These are phyloP conservation scores for Saturnispora zaruensis DNA, from an alignment of 805 yeast genomes.

Conservation along the genomic window DNA sequence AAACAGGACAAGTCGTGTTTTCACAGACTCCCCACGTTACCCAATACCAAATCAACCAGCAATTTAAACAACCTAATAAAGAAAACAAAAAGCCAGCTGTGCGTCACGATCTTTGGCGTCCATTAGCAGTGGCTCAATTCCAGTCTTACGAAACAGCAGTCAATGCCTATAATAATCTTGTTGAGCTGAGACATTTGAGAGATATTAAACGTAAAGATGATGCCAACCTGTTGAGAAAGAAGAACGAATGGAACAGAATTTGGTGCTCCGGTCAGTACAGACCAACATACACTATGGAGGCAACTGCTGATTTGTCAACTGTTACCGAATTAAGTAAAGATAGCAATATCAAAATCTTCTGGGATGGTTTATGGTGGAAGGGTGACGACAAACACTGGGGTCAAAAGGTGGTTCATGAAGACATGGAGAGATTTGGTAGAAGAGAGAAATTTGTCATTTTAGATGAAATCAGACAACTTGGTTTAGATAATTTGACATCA, in stretches of 20 bases:
- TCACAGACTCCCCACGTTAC: conserved; percentile 67
- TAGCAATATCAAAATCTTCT: conserved; percentile 41
- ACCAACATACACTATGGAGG: conserved; percentile 85
- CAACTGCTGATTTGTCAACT: conserved; percentile 73
- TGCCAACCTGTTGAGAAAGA: conserved; percentile 61
- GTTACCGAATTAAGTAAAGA: conserved; percentile 48
- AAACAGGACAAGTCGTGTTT: conserved; percentile 82
- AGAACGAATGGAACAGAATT: conserved; percentile 66
- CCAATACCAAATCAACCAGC: conserved; percentile 50
- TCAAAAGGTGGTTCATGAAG: conserved; percentile 51
- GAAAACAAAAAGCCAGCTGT: conserved; percentile 71
- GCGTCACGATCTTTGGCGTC: conserved; percentile 84
- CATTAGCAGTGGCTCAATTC: conserved; percentile 77
- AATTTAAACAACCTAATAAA: conserved; percentile 82
- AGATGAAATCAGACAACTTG: conserved; percentile 43
- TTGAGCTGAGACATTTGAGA: conserved; percentile 65
- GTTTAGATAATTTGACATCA: conserved; percentile 18
- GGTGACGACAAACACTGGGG: conserved; percentile 77
- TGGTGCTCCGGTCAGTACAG: conserved; percentile 87
- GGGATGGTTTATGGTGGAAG: conserved; percentile 86
- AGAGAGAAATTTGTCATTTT: conserved; percentile 61
- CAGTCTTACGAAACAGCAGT: conserved; percentile 53
- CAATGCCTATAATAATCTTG: conserved; percentile 65
- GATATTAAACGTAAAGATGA: conserved; percentile 50
- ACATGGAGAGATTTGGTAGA: conserved; percentile 46